phyloP scores from a whole-genome alignment of 1,284 basidiomycete genomes.

The Earliella scabrosa region DNA sequence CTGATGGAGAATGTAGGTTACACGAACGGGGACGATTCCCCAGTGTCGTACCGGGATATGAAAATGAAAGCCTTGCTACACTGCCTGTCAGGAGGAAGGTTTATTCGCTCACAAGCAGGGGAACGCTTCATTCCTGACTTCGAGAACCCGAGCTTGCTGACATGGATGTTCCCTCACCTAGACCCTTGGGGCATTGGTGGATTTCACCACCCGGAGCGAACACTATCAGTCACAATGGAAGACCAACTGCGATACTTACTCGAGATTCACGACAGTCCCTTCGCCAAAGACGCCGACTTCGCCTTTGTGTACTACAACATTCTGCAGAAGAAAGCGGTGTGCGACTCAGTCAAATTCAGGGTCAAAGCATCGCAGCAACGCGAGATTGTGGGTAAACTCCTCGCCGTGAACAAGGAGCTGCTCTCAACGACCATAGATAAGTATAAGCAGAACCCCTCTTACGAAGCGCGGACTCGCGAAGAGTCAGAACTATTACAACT shows the following conservation, averaged over 20 bases:
- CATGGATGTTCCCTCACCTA: slow-evolving; percentile 15
- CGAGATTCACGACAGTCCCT: background rate
- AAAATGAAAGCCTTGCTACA: slow-evolving; percentile 1
- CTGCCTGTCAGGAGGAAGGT: background rate
- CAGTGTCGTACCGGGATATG: slow-evolving; percentile 3
- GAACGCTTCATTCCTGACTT: slow-evolving; percentile 9
- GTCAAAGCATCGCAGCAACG: too few relatives aligned
- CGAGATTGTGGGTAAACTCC: too few relatives aligned
- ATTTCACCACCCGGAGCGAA: background rate
- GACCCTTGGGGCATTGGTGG: too few relatives aligned
- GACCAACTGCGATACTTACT: slow-evolving; percentile 4
- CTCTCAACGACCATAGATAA: too few relatives aligned
- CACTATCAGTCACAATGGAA: background rate
- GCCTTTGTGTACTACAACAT: too few relatives aligned
- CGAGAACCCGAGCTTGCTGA: slow-evolving; percentile 7
- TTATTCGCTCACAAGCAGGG: slow-evolving; percentile 9
- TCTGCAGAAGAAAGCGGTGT: too few relatives aligned
- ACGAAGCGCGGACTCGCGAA: too few relatives aligned
- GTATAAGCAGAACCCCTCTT: too few relatives aligned
- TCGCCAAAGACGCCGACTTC: too few relatives aligned
- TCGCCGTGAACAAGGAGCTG: too few relatives aligned
- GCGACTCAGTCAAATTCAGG: too few relatives aligned
- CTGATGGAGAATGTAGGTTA: slow-evolving; percentile 4
- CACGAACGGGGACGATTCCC: background rate
- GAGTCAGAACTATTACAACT: too few relatives aligned